Evolutionary conservation across 2,329 filamentous ascomycete species (phyloP).

Genomic region (Calonectria honghensis): DNA sequence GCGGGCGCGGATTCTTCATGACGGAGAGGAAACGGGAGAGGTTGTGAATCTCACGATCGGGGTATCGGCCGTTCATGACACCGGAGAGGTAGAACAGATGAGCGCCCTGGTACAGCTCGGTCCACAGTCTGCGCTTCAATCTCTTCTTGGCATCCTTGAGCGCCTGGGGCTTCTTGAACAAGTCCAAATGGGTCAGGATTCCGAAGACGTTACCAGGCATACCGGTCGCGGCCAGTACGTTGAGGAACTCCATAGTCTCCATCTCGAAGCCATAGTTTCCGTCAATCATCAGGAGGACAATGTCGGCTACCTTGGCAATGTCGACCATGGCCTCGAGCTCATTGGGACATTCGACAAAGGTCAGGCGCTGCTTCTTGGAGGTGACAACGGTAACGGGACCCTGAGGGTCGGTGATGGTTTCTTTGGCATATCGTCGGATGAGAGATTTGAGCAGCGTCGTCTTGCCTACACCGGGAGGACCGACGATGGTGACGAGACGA

Average conservation of each 20-base stretch:
- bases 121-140: constrained; percentile 97
- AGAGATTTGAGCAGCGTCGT: constrained; percentile 96
- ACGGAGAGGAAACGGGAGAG: constrained; percentile 95
- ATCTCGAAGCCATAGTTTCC: constrained; percentile 99
- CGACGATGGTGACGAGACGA: constrained; percentile 93
- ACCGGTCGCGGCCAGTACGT: constrained; percentile 92
- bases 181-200: constrained; percentile 94
- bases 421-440: constrained; percentile 95
- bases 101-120: constrained; percentile 95
- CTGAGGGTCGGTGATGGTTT: constrained; percentile 90
- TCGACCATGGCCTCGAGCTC: constrained; percentile 98
- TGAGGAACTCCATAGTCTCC: constrained; percentile 99
- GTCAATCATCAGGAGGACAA: constrained; percentile 98
- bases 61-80: constrained; percentile 96
- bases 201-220: constrained; percentile 99
- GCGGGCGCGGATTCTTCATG: constrained; percentile 98
- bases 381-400: constrained; percentile 97
- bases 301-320: constrained; percentile 96
- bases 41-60: constrained; percentile 97
- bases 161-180: constrained; percentile 95
- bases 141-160: constrained; percentile 96
- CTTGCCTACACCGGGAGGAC: constrained; percentile 95
- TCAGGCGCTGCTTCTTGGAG: constrained; percentile 94
- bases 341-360: constrained; percentile 98
- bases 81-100: constrained; percentile 98